Evolutionary conservation across 1,284 basidiomycete genomes (phyloP).

Genomic region (Pulchroboletus neoregius): DNA sequence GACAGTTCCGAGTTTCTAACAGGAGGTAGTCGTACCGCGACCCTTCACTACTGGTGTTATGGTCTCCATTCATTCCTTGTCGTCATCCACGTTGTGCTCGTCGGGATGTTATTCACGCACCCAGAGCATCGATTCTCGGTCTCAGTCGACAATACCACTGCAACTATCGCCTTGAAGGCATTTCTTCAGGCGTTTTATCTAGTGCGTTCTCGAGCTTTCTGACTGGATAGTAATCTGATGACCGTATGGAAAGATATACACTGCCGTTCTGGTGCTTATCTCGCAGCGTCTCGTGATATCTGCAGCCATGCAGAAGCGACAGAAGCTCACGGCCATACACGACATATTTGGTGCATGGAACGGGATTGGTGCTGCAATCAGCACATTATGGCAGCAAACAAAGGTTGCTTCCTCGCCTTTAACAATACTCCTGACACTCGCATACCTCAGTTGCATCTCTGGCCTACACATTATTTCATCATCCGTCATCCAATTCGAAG

Average conservation of each 20-base stretch:
- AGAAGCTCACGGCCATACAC: constrained; percentile 16
- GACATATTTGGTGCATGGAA: constrained; percentile 20
- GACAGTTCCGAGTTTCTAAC: not conserved
- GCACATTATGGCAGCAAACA: constrained; percentile 18
- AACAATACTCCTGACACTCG: not conserved
- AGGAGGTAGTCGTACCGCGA: no score
- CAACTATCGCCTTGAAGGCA: not conserved
- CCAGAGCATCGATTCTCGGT: constrained; percentile 5
- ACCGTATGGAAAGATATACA: constrained; percentile 13
- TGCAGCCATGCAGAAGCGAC: not conserved
- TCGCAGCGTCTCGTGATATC: constrained; percentile 9
- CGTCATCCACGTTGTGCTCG: constrained; percentile 3
- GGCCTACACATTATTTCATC: constrained; percentile 22
- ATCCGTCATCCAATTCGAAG: constrained; percentile 21
- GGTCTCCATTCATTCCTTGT: constrained; percentile 7
- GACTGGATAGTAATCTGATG: not conserved
- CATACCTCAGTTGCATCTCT: constrained; percentile 12
- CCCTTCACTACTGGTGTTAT: constrained; percentile 7
- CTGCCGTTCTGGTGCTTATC: constrained; percentile 10
- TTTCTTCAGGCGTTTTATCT: constrained; percentile 10
- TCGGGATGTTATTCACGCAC: constrained; percentile 1
- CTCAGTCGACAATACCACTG: not conserved
- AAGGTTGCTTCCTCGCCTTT: constrained; percentile 1
- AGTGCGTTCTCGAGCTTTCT: not conserved
- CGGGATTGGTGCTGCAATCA: constrained; percentile 17